Evolutionary conservation across 352 stramenopile species (phyloP).

Genomic region (Globisporangium nagaii): DNA sequence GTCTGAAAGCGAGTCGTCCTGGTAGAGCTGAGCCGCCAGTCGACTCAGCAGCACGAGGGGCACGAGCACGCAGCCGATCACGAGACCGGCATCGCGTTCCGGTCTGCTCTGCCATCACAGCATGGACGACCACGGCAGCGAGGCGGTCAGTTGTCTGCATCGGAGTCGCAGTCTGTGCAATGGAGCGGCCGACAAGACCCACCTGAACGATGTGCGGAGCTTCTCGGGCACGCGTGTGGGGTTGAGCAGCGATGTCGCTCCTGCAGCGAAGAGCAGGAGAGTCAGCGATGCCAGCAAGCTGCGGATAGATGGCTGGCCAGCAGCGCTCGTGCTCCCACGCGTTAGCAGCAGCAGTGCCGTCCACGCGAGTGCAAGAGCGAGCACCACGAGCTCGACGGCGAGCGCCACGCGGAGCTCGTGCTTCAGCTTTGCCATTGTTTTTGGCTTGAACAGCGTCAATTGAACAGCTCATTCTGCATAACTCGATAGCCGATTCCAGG

Average conservation of each 20-base stretch:
- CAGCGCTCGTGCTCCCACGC: neutral
- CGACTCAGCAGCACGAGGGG: conserved; percentile 58
- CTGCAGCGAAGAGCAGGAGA: neutral
- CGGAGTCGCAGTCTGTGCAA: too few relatives aligned
- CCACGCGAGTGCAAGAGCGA: conserved; percentile 5
- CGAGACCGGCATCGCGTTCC: conserved; percentile 51
- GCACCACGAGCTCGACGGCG: neutral
- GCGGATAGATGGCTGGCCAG: neutral
- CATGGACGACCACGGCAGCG: neutral
- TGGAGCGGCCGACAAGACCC: neutral
- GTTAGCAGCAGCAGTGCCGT: neutral
- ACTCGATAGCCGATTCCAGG: too few relatives aligned
- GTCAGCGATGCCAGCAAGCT: neutral
- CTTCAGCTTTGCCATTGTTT: too few relatives aligned
- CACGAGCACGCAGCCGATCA: conserved; percentile 51
- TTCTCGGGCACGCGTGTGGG: neutral
- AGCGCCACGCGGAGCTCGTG: conserved; percentile 7
- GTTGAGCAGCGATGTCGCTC: neutral
- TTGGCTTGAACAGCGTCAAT: too few relatives aligned
- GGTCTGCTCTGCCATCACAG: conserved; percentile 17
- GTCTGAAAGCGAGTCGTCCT: conserved; percentile 10
- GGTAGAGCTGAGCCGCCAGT: conserved; percentile 31
- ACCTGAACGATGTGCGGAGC: conserved; percentile 7
- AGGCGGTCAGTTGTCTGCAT: too few relatives aligned
- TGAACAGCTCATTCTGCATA: too few relatives aligned